Evolutionary conservation across 805 yeast species (phyloP).

Genomic region (Wickerhamomyces bisporus): DNA sequence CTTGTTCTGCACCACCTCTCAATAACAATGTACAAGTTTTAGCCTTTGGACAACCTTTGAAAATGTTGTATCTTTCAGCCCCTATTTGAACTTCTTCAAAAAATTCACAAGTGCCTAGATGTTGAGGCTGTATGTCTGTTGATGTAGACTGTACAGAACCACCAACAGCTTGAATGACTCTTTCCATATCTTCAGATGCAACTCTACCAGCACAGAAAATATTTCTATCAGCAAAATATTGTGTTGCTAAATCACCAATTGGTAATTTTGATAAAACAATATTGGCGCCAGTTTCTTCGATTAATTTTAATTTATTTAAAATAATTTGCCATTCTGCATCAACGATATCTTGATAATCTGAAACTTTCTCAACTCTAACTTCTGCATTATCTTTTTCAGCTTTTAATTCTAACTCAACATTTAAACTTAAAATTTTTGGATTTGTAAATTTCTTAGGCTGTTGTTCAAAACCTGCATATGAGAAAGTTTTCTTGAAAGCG

Average conservation of each 20-base stretch:
- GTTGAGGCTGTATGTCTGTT: conserved; percentile 59
- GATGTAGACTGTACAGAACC: conserved; percentile 81
- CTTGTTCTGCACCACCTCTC: conserved; percentile 98
- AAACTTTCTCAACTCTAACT: conserved; percentile 90
- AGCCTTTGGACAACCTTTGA: conserved; percentile 88
- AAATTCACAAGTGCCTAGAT: conserved; percentile 76
- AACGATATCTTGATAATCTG: conserved; percentile 91
- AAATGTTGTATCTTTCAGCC: conserved; percentile 88
- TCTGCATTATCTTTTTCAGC: conserved; percentile 99
- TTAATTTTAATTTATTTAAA: conserved; percentile 75
- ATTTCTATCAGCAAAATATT: conserved; percentile 92
- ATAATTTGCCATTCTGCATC: conserved; percentile 99
- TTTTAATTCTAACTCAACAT: conserved; percentile 92
- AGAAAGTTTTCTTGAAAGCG: conserved; percentile 94
- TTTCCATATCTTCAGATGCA: conserved; percentile 79
- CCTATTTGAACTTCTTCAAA: conserved; percentile 97
- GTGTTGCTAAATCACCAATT: conserved; percentile 98
- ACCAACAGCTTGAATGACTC: conserved; percentile 92
- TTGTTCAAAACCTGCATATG: conserved; percentile 98
- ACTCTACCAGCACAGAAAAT: conserved; percentile 98
- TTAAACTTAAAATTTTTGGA: conserved; percentile 80
- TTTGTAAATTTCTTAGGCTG: conserved; percentile 82
- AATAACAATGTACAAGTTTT: conserved; percentile 89
- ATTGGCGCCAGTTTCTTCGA: conserved; percentile 81
- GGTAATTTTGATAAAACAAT: conserved; percentile 92